phyloP scores from a whole-genome alignment of 1,284 basidiomycete species.

The Cutaneotrichosporon cyanovorans region DNA sequence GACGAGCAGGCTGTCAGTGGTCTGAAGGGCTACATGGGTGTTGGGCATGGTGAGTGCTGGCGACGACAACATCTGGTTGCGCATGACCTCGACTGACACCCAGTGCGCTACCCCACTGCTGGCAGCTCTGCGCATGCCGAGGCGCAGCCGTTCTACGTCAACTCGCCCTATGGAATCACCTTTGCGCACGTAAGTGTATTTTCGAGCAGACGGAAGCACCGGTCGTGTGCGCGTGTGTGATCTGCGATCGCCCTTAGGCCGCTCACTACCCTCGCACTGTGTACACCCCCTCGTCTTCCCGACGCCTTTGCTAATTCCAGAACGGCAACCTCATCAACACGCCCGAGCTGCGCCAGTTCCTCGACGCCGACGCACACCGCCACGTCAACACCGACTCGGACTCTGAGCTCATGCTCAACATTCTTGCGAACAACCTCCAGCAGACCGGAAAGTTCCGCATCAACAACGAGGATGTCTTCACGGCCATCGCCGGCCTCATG shows the following conservation, averaged over 20 bases:
- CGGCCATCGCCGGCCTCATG: conserved; percentile 85
- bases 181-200: conserved; percentile 92
- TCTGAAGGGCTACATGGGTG: conserved; percentile 88
- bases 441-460: conserved; percentile 97
- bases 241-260: no score
- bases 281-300: no score
- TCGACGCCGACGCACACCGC: conserved; percentile 93
- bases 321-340: conserved; percentile 99
- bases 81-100: background rate
- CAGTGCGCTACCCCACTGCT: conserved; percentile 95
- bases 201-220: no score
- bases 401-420: conserved; percentile 93
- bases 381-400: conserved; percentile 99
- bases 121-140: conserved; percentile 97
- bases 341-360: conserved; percentile 70
- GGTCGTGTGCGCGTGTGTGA: no score
- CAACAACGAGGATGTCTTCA: conserved; percentile 99
- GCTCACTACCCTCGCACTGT: no score
- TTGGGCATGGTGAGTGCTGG: conserved; percentile 75
- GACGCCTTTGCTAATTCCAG: conserved; percentile 48
- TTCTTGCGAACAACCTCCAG: conserved; percentile 95
- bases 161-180: conserved; percentile 89
- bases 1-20: conserved; percentile 69
- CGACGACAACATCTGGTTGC: no score
- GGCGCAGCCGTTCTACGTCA: conserved; percentile 99